Evolutionary conservation across 495 filamentous ascomycete species (phyloP).

Genomic region (Choiromyces venosus): DNA sequence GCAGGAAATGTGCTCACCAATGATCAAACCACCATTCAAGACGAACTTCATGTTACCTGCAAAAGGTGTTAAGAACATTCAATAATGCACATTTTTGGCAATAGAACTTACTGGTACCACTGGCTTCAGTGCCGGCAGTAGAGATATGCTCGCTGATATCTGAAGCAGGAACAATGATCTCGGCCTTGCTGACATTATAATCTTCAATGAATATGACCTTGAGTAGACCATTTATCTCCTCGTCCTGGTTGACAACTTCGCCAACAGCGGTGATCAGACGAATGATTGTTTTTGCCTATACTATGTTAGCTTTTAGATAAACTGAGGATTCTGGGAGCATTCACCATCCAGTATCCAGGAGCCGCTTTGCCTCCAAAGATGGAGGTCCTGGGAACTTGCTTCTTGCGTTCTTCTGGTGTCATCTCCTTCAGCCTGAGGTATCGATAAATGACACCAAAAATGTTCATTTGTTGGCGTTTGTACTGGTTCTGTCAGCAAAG

Average conservation of each 20-base stretch:
- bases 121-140: slow-evolving; percentile 85
- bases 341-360: slow-evolving; percentile 92
- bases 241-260: slow-evolving; percentile 82
- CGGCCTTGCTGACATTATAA: slow-evolving; percentile 99
- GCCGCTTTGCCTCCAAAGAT: slow-evolving; percentile 98
- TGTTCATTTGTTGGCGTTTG: slow-evolving; percentile 98
- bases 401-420: slow-evolving; percentile 77
- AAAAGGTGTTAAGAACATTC: slow-evolving; percentile 10
- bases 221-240: slow-evolving; percentile 83
- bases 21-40: slow-evolving; percentile 91
- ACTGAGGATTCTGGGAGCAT: neutral
- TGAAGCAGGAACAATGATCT: slow-evolving; percentile 89
- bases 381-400: slow-evolving; percentile 82
- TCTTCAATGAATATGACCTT: slow-evolving; percentile 97
- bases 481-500: slow-evolving; percentile 49
- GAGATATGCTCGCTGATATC: slow-evolving; percentile 99
- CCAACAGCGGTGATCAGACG: slow-evolving; percentile 92
- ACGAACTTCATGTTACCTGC: slow-evolving; percentile 94
- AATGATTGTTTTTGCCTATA: slow-evolving; percentile 88
- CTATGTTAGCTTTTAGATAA: slow-evolving; percentile 62
- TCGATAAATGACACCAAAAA: slow-evolving; percentile 94
- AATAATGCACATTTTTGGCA: neutral
- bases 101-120: slow-evolving; percentile 38
- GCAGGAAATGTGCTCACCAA: slow-evolving; percentile 46
- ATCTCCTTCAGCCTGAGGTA: slow-evolving; percentile 85